Percentiles rank a stretch among this genome's conserved stretches.
phyloP scores from a whole-genome alignment of 768 basidiomycete genomes.

The Russula foetens region DNA sequence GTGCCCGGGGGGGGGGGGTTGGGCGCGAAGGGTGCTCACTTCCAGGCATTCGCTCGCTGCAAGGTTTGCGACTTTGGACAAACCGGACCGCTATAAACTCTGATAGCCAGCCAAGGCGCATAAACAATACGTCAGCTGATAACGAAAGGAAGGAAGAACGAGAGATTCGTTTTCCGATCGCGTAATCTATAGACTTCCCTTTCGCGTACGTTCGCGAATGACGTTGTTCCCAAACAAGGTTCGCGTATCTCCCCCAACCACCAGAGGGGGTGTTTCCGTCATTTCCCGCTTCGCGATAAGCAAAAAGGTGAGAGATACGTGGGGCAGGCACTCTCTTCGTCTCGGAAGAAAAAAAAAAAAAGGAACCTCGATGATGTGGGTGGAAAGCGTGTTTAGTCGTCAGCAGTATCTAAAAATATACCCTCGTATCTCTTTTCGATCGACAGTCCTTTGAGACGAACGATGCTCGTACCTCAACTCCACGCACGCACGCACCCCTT shows the following conservation, averaged over 20 bases:
- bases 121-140: slow-evolving; percentile 4
- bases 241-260: slow-evolving; percentile 11
- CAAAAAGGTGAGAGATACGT: background rate
- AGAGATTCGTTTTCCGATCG: slow-evolving; percentile 2
- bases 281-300: slow-evolving; percentile 14
- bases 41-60: background rate
- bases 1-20: too few relatives aligned
- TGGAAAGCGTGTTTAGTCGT: background rate
- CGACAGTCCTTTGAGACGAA: background rate
- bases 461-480: background rate
- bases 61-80: slow-evolving; percentile 2
- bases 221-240: slow-evolving; percentile 8
- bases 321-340: background rate
- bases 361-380: background rate
- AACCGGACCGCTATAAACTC: background rate
- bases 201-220: background rate
- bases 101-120: too few relatives aligned
- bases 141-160: background rate
- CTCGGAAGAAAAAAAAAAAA: background rate
- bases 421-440: background rate
- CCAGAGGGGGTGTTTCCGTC: background rate
- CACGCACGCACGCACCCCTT: background rate
- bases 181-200: background rate
- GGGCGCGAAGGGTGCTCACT: too few relatives aligned
- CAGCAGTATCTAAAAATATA: background rate